Evolutionary conservation across 2,329 filamentous ascomycete genomes (phyloP).

Genomic region (Aaosphaeria pasadenensis): DNA sequence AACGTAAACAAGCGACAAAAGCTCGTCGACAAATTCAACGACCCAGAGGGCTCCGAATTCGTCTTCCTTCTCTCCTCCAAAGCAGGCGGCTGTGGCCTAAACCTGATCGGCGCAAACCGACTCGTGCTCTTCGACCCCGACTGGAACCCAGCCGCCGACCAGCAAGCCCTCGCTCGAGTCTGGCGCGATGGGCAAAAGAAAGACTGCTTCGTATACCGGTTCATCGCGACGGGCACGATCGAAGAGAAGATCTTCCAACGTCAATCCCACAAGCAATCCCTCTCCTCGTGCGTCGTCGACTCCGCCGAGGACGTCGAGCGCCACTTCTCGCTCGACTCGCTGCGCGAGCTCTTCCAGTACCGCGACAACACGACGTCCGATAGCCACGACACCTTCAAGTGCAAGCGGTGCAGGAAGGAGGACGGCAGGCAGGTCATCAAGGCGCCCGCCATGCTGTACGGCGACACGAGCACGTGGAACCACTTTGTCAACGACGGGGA

Average conservation of each 20-base stretch:
- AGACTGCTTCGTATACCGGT: constrained; percentile 99
- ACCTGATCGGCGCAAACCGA: constrained; percentile 90
- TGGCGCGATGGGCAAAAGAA: constrained; percentile 99
- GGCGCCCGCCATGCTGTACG: constrained; percentile 91
- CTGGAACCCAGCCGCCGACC: constrained; percentile 97
- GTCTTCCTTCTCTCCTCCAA: constrained; percentile 96
- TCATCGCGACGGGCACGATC: constrained; percentile 96
- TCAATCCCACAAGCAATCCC: constrained; percentile 94
- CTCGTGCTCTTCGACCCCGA: constrained; percentile 90
- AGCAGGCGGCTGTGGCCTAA: constrained; percentile 93
- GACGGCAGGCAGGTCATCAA: constrained; percentile 87
- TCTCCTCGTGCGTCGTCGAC: constrained; percentile 95
- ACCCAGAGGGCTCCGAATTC: constrained; percentile 85
- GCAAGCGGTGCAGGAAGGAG: constrained; percentile 80
- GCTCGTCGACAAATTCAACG: constrained; percentile 95
- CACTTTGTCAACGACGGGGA: constrained; percentile 81
- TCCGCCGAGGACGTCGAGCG: constrained; percentile 95
- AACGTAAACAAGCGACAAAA: constrained; percentile 96
- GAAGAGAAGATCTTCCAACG: constrained; percentile 99
- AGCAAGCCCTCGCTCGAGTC: constrained; percentile 93
- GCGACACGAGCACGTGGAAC: constrained; percentile 99
- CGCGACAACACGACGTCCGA: constrained; percentile 80
- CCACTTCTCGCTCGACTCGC: constrained; percentile 87
- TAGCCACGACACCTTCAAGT: constrained; percentile 98
- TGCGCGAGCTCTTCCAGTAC: constrained; percentile 94